Evolutionary conservation across 225 moss, liverwort and hornwort genomes (phyloP).

Genomic region (Rhytidiadelphus loreus): DNA sequence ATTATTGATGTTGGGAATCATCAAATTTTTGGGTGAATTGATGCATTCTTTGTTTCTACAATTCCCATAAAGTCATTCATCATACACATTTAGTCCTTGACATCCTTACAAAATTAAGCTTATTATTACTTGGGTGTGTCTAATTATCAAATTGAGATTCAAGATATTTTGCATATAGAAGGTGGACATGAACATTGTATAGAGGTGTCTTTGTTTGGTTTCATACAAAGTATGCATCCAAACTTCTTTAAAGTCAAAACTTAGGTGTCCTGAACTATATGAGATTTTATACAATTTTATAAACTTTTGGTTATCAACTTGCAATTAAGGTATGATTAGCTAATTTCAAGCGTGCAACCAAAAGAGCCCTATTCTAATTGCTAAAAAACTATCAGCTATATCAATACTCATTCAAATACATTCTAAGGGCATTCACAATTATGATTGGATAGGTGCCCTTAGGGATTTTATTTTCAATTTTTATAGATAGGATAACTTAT

Average conservation of each 20-base stretch:
- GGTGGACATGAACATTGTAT: not conserved
- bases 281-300: not conserved
- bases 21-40: not conserved
- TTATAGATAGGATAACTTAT: not conserved
- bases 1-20: not conserved
- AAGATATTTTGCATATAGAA: not conserved
- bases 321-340: not conserved
- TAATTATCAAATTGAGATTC: not conserved
- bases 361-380: not conserved
- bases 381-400: not conserved
- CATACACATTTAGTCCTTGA: rapidly evolving
- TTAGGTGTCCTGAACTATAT: not conserved
- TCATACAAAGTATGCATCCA: too few relatives aligned
- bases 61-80: not conserved
- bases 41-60: not conserved
- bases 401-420: not conserved
- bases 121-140: not conserved
- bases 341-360: not conserved
- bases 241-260: not conserved
- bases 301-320: not conserved
- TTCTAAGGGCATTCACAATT: too few relatives aligned
- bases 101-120: not conserved
- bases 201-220: not conserved
- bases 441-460: not conserved
- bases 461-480: not conserved